Evolutionary conservation across 495 filamentous ascomycete species (phyloP), one percentile per base, ranked within the genome.

Genomic region (Neurospora intermedia): DNA sequence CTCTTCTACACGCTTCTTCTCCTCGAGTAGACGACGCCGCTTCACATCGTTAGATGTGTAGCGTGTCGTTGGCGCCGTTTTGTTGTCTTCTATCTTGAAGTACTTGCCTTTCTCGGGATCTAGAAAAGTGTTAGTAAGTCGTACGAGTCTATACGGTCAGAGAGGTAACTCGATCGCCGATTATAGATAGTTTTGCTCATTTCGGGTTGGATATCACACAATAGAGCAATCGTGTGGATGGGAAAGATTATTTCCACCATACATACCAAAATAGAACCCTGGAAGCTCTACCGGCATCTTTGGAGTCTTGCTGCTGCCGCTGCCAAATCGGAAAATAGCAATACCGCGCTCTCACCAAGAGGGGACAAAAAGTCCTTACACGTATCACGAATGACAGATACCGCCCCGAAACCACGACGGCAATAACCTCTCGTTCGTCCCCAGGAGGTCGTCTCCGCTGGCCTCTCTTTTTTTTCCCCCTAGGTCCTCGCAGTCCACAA

Each of bases 81-180:
- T 71, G 72, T 31, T 43, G 43, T 40, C 72, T 75, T 85, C 81
- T 54, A 87, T 79, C 71, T 82, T 84, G 78, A 87, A 88, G 76
- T 87, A 88, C 20, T 83, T 84, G 31, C 76, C 72, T 74, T 82
- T 86, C 18, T 76, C 78, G 5, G 74, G 20, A 70, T 88, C 86
- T 86, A 69, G 11, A 0, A 62, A 15, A 35, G 27, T 18, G 27
- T 62, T 62, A 62, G 54, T 62, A 15, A 35, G 54, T 27, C 16
- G 7, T 15, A 62, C 13, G 0, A 62, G 54, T 27, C 23, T 18
- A 31, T 62, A 8, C 27, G 54, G 45, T 18, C n/a, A 48, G 18
- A 9, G 45, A 5, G n/a, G 46, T 23, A 11, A n/a, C 46, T 9
- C 46, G 46, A 11, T 48, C 46, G n/a, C n/a, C 4, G n/a, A n/a